Evolutionary conservation across 331 rosid genomes (phyloP).

Genomic region (Rosa hybrid): DNA sequence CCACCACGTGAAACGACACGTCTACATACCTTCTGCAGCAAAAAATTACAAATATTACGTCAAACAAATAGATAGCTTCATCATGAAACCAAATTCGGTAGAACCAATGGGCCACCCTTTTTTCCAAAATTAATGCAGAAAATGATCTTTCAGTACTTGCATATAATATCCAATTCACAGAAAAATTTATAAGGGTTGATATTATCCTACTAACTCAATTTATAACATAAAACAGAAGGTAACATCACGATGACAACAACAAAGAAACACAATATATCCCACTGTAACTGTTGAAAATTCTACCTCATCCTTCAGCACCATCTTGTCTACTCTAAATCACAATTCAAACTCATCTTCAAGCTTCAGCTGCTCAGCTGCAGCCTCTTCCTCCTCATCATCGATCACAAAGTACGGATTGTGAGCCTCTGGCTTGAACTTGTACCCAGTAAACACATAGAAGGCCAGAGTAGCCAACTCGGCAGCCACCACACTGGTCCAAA

Average conservation of each 20-base stretch:
- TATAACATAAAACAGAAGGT: slow-evolving; percentile 20
- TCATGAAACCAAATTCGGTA: background rate
- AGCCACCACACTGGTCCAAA: slow-evolving; percentile 88
- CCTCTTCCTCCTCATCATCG: slow-evolving; percentile 92
- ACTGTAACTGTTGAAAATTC: slow-evolving; percentile 21
- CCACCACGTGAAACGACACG: background rate
- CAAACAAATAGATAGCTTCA: background rate
- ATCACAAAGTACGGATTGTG: slow-evolving; percentile 84
- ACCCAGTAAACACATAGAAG: slow-evolving; percentile 74
- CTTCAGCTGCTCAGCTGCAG: slow-evolving; percentile 84
- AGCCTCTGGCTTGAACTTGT: slow-evolving; percentile 85
- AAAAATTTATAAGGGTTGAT: slow-evolving; percentile 33
- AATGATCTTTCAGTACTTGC: slow-evolving; percentile 34
- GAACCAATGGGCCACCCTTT: slow-evolving; percentile 1
- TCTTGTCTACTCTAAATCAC: slow-evolving; percentile 37
- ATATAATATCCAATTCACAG: slow-evolving; percentile 45
- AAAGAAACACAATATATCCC: slow-evolving; percentile 41
- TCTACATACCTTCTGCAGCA: no score
- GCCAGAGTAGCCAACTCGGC: slow-evolving; percentile 80
- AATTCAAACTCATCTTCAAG: slow-evolving; percentile 88
- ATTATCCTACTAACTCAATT: slow-evolving; percentile 33
- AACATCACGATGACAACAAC: slow-evolving; percentile 20
- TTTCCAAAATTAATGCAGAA: slow-evolving; percentile 21
- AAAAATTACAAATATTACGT: background rate
- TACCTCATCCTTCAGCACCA: slow-evolving; percentile 44